Evolutionary conservation across 73 alveolate genomes (phyloP), one percentile per base, ranked within the genome.

Genomic region (Durusdinium trenchii): DNA sequence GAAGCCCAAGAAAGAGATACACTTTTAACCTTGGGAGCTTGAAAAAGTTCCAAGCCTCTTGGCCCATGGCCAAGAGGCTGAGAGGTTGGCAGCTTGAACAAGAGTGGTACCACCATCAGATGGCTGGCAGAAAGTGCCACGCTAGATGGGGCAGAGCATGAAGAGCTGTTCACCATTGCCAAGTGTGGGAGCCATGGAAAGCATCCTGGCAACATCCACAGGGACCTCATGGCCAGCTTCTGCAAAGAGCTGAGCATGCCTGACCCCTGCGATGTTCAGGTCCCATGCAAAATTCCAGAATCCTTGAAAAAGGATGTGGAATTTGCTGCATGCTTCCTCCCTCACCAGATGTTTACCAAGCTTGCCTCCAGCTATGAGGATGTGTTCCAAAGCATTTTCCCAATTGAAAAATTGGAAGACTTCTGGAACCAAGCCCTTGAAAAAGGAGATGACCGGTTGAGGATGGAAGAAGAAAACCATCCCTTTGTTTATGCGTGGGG

Each of bases 401-500:
- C 78, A 6, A 26, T 23, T 9, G 78, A 64, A 10, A 64, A 14
- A n/a, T 26, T 64, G 26, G 38, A 64, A 64, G 32, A 64, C 9
- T 14, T 64, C 38, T 64, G 78, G 78, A 23, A 9, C 9, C 20
- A 7, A 26, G 78, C 78, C 5, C 43, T 23, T n/a, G 38, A 64
- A 64, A 14, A 6, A 26, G 78, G 78, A 14, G 78, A 64, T 64
- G 78, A 64, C 78, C 5, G 78, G 38, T 42, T 64, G 20, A 23
- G 78, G 84, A 18, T 73, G 84, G 84, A 23, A 73, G 28, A 35
- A 14, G 6, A 23, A 6, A 3, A 73, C 84, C 84, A 73, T 73
- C 28, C 84, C 84, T 6, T 73, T 73, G 84, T 73, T 73, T 51
- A 3, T 73, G 32, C 84, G 40, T 73, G 84, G 84, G 28, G 84